Evolutionary conservation across 1,284 basidiomycete species (phyloP), one percentile per base, ranked within the genome.

Genomic region (Sporisorium sorghi): DNA sequence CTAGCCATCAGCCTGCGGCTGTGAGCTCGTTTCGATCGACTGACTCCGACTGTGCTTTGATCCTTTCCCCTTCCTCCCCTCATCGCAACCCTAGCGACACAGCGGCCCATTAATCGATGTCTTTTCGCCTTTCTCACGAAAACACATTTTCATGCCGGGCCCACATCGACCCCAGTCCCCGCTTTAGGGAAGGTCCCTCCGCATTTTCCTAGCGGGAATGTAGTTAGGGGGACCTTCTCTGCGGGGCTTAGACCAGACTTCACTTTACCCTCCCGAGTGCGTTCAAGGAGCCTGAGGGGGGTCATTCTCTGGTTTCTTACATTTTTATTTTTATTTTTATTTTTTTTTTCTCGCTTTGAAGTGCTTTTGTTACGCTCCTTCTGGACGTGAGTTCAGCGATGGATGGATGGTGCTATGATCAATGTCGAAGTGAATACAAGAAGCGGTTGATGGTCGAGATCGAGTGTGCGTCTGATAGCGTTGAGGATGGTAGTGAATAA

Each of bases 101-200:
- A 24, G 51, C 17, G 65, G 77, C 76, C 77, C 77, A 73, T 78
- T 80, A 80, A 80, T 80, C 78, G 63, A 73, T 76, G 70, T 54
- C 56, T 69, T 57, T 64, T 68, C 35, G 61, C 50, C 14, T 15
- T 17, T 42, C 61, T 40, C 67, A 72, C 77, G 62, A 60, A 60
- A 56, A 64, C 33, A 59, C 69, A 76, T 72, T 76, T 80, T 80
- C 78, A 80, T 80, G 78, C 73, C 73, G 78, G 77, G 76, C 77
- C 62, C 23, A 80, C 19, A 80, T 61, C 33, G 26, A 56, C 19
- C 54, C 35, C 26, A 40, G 15, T 9, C 51, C 17, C n/a, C n/a
- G n/a, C n/a, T n/a, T 14, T n/a, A 4, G 30, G 11, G 21, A 35
- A 15, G 56, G 73, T 40, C 54, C 50, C 55, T 33, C 37, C 33